These are phyloP conservation scores for Xylona heveae DNA, from an alignment of 495 filamentous ascomycete species.

Conservation along the genomic window DNA sequence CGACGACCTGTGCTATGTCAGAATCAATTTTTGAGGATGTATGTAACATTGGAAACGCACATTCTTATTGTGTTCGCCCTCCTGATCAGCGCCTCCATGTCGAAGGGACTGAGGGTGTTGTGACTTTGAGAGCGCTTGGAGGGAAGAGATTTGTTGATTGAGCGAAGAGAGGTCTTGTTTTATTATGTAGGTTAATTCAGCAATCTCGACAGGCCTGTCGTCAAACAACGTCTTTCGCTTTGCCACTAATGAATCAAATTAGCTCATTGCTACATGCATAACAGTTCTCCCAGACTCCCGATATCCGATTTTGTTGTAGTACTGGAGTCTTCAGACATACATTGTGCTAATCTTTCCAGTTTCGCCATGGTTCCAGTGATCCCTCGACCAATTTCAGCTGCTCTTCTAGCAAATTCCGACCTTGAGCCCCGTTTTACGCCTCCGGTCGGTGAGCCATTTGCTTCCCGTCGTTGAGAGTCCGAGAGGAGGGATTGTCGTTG, in stretches of 20 bases:
- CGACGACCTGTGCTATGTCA: conserved; percentile 36
- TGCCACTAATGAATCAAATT: conserved; percentile 34
- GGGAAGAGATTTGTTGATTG: conserved; percentile 62
- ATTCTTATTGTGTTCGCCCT: conserved; percentile 94
- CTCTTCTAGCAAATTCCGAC: conserved; percentile 75
- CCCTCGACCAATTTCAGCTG: conserved; percentile 73
- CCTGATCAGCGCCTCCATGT: conserved; percentile 42
- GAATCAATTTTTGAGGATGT: conserved; percentile 2
- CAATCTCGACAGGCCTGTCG: conserved; percentile 89
- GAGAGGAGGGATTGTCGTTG: conserved; percentile 68
- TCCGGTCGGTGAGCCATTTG: conserved; percentile 37
- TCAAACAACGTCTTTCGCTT: conserved; percentile 95
- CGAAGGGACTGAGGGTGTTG: conserved; percentile 46
- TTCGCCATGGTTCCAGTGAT: conserved; percentile 89
- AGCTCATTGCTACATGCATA: neutral
- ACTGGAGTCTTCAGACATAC: conserved; percentile 22
- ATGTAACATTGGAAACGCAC: conserved; percentile 17
- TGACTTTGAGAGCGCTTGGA: conserved; percentile 49
- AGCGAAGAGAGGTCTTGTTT: conserved; percentile 88
- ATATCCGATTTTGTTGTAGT: neutral
- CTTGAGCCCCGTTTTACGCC: conserved; percentile 17
- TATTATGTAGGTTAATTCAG: conserved; percentile 87
- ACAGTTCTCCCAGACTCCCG: conserved; percentile 6
- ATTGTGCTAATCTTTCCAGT: conserved; percentile 72
- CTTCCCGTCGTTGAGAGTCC: conserved; percentile 44